These are phyloP conservation scores for Fraxinus sp. DNA, from an alignment of 305 asterid genomes.

Conservation along the genomic window DNA sequence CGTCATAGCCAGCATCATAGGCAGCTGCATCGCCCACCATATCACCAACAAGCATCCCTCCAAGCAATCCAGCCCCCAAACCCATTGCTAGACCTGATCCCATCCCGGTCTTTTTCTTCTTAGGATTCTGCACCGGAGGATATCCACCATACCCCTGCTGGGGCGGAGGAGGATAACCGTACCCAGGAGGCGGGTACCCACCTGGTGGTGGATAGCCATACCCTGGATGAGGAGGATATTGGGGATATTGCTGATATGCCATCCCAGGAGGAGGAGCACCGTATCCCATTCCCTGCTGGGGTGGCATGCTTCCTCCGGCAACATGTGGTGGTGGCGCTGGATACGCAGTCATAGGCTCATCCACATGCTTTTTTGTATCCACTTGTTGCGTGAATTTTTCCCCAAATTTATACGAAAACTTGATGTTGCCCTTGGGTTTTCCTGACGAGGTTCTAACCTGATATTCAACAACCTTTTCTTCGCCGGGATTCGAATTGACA, in stretches of 20 bases:
- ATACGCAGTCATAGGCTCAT: constrained; percentile 44
- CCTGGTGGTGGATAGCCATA: constrained; percentile 28
- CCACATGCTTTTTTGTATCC: constrained; percentile 23
- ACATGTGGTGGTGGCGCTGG: constrained; percentile 32
- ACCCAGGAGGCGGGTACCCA: constrained; percentile 34
- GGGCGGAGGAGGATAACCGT: constrained; percentile 28
- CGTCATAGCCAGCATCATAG: constrained; percentile 66
- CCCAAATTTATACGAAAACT: constrained; percentile 58
- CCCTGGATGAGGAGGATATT: constrained; percentile 28
- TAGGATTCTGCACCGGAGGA: constrained; percentile 45
- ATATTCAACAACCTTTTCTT: constrained; percentile 46
- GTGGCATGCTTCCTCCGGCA: constrained; percentile 16
- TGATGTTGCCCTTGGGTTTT: constrained; percentile 64
- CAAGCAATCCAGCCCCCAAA: constrained; percentile 81
- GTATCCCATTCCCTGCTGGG: constrained; percentile 32
- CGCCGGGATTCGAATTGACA: constrained; percentile 22
- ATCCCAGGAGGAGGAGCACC: constrained; percentile 24
- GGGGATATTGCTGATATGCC: constrained; percentile 23
- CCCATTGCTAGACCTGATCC: constrained; percentile 64
- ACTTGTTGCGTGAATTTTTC: constrained; percentile 41
- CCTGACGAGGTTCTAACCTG: constrained; percentile 54
- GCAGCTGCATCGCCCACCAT: constrained; percentile 63
- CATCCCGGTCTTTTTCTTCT: constrained; percentile 44
- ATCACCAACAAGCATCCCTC: constrained; percentile 81
- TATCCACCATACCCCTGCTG: constrained; percentile 27